Conservation (phyloP, 2,329 filamentous ascomycete species). For the Ophiostoma tasmaniense region DNA sequence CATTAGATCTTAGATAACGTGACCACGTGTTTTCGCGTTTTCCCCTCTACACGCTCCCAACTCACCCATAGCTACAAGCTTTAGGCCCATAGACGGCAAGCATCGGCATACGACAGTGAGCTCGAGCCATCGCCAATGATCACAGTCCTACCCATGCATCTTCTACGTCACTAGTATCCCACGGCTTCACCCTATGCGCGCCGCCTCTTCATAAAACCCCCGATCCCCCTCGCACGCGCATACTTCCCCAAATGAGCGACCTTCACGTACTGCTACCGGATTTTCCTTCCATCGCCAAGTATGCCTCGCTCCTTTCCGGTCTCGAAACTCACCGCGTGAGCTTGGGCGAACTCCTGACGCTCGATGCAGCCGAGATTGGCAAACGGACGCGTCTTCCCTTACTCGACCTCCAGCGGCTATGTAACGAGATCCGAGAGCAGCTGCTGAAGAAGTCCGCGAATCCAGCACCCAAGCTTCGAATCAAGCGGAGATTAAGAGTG, state of each 20-base stretch:
- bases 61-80: background rate
- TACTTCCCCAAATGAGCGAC: conserved; percentile 60
- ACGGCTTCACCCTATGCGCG: background rate
- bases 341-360: conserved; percentile 74
- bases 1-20: conserved; percentile 12
- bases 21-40: conserved; percentile 16
- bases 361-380: conserved; percentile 73
- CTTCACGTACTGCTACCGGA: conserved; percentile 72
- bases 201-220: background rate
- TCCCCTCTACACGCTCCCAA: conserved; percentile 4
- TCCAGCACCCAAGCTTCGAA: background rate
- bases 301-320: conserved; percentile 65
- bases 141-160: background rate
- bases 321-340: conserved; percentile 73
- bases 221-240: background rate
- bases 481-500: conserved; percentile 21
- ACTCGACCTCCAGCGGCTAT: conserved; percentile 68
- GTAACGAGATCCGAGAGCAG: conserved; percentile 24
- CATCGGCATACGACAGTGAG: background rate
- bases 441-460: conserved; percentile 6
- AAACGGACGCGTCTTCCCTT: conserved; percentile 77
- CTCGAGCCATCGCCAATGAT: background rate
- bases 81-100: background rate
- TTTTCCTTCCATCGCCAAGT: conserved; percentile 59
- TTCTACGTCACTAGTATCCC: background rate